These are phyloP conservation scores for Aspergillus conjunctus DNA, from an alignment of 495 filamentous ascomycete species.

Conservation along the genomic window DNA sequence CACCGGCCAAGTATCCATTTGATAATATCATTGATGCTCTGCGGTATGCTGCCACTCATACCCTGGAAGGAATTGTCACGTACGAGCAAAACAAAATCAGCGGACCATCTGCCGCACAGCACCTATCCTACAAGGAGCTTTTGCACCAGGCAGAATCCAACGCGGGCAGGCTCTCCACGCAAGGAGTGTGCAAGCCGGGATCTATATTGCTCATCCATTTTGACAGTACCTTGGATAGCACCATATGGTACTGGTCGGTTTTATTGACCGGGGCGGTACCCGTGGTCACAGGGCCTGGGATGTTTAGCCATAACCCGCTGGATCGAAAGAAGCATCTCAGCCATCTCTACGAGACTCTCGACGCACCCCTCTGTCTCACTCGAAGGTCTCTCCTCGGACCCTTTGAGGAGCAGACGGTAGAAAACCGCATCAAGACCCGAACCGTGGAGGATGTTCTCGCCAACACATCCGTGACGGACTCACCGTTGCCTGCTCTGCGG, in stretches of 20 bases:
- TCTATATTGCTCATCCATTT: slow-evolving; percentile 12
- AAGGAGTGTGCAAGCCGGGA: background rate
- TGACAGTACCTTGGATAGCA: slow-evolving; percentile 16
- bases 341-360: slow-evolving; percentile 26
- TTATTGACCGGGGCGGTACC: slow-evolving; percentile 42
- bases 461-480: background rate
- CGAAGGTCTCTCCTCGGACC: background rate
- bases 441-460: slow-evolving; percentile 8
- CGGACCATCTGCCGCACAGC: background rate
- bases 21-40: background rate
- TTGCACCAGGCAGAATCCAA: slow-evolving; percentile 8
- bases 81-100: background rate
- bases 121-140: slow-evolving; percentile 4
- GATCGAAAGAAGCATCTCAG: slow-evolving; percentile 38
- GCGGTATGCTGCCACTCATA: slow-evolving; percentile 6
- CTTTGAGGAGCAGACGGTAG: background rate
- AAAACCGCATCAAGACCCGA: background rate
- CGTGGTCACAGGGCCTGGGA: slow-evolving; percentile 34
- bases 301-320: slow-evolving; percentile 35
- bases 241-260: slow-evolving; percentile 51
- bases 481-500: background rate
- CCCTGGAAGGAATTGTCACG: slow-evolving; percentile 1
- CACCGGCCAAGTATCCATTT: background rate
- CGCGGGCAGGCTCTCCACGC: background rate
- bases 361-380: slow-evolving; percentile 4